A percentile compares a stretch with the other conserved stretches of the same genome.
These are phyloP conservation scores for Beauveria caledonica DNA, from an alignment of 2,329 filamentous ascomycete genomes.

Conservation along the genomic window DNA sequence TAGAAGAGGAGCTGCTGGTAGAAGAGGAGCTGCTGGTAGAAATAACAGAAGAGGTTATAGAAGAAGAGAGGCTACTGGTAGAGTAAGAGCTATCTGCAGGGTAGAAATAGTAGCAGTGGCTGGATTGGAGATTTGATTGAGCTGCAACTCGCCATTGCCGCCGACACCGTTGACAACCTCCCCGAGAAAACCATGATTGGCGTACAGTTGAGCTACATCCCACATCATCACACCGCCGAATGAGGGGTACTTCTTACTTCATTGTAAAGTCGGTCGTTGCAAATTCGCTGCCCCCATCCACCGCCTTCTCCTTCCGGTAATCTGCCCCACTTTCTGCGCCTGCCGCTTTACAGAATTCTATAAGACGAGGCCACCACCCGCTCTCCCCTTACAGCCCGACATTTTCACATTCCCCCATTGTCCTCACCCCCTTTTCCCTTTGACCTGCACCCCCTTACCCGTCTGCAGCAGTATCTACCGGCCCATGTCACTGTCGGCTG, in stretches of 20 bases:
- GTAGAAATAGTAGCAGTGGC: too few relatives aligned
- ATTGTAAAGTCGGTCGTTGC: conserved; percentile 34
- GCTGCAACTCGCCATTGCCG: background rate
- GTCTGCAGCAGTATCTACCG: background rate
- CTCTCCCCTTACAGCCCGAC: background rate
- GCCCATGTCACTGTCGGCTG: background rate
- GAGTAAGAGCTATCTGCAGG: too few relatives aligned
- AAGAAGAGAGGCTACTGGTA: too few relatives aligned
- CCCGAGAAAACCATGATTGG: conserved; percentile 47
- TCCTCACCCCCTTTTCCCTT: background rate
- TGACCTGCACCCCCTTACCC: background rate
- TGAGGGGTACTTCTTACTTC: conserved; percentile 45
- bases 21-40: too few relatives aligned
- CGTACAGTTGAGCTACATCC: conserved; percentile 54
- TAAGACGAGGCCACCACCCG: background rate
- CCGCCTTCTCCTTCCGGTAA: background rate
- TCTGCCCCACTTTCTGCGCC: background rate
- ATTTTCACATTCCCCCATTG: background rate
- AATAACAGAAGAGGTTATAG: too few relatives aligned
- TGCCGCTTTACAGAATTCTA: conserved; percentile 9
- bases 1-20: too few relatives aligned
- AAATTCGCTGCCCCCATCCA: conserved; percentile 1
- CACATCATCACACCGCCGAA: conserved; percentile 64
- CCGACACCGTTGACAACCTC: conserved; percentile 30
- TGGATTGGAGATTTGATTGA: too few relatives aligned